Percentiles rank a stretch among this genome's conserved stretches.
Conservation (phyloP, 306 rosid species). For the Cyclanthera cordifolia region DNA sequence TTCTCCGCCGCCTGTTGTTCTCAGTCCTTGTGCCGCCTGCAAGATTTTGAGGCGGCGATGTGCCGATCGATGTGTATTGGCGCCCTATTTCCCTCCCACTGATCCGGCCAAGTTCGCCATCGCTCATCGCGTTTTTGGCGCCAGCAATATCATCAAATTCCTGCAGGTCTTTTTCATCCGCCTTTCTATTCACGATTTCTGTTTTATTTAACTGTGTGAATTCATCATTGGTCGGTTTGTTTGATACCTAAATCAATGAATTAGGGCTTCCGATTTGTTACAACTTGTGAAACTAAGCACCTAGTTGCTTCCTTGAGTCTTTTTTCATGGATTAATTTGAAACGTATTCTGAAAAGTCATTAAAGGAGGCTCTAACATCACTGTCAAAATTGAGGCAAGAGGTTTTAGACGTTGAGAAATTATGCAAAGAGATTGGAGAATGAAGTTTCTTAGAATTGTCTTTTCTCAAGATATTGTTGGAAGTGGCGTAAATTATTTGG, state of each 20-base stretch:
- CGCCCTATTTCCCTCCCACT: conserved; percentile 92
- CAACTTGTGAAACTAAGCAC: background rate
- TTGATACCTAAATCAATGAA: background rate
- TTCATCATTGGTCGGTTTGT: background rate
- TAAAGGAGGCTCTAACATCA: background rate
- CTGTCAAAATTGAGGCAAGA: background rate
- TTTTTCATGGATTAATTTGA: background rate
- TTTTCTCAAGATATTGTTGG: background rate
- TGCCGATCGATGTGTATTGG: conserved; percentile 74
- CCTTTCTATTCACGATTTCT: background rate
- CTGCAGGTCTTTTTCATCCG: conserved; percentile 46
- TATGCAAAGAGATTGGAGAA: background rate
- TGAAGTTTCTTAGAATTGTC: background rate
- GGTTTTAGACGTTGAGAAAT: background rate
- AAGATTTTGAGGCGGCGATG: conserved; percentile 73
- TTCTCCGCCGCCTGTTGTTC: conserved; percentile 28
- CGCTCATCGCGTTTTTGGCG: conserved; percentile 85
- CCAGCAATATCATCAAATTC: conserved; percentile 90
- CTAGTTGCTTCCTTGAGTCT: background rate
- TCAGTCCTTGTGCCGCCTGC: conserved; percentile 91
- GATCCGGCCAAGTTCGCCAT: conserved; percentile 82
- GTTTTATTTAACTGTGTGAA: background rate
- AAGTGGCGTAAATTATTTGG: background rate
- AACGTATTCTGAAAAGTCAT: background rate
- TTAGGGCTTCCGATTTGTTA: background rate